A percentile compares a stretch with the other conserved stretches of the same genome.
These are phyloP conservation scores for Russula dissimulans DNA, from an alignment of 768 basidiomycete species.

Conservation along the genomic window DNA sequence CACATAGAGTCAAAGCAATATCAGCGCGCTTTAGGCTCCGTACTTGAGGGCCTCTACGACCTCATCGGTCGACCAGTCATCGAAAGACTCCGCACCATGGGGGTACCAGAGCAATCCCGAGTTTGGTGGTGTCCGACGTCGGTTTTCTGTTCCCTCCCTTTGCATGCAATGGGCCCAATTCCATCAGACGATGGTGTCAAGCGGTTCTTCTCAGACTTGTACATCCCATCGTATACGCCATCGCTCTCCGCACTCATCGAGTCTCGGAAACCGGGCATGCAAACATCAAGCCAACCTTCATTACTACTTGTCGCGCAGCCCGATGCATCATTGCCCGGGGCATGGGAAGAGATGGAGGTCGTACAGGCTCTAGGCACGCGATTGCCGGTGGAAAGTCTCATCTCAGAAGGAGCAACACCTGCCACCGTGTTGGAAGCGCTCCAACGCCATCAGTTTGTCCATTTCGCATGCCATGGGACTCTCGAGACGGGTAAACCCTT, in stretches of 20 bases:
- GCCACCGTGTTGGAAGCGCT: neutral
- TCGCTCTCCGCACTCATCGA: neutral
- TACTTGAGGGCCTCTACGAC: neutral
- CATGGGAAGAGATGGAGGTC: neutral
- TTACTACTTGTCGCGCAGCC: neutral
- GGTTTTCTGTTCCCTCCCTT: neutral
- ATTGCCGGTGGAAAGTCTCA: neutral
- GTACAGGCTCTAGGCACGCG: neutral
- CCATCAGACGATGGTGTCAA: neutral
- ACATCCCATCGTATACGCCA: neutral
- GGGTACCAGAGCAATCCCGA: neutral
- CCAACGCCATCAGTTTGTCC: neutral
- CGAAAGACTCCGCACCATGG: neutral
- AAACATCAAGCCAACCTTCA: conserved; percentile 7
- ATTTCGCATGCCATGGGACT: neutral
- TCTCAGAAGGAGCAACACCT: neutral
- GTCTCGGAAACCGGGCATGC: conserved; percentile 20
- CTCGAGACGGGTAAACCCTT: neutral
- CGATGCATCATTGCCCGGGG: neutral
- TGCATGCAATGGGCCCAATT: neutral
- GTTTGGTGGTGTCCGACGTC: neutral
- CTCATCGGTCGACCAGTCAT: neutral
- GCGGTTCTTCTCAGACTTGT: neutral
- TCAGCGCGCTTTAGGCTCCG: neutral
- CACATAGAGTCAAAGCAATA: neutral